A percentile compares a stretch with the other conserved stretches of the same genome.
These are phyloP conservation scores for Rhodosporidiobolus sp. DNA, from an alignment of 768 basidiomycete genomes.

Conservation along the genomic window DNA sequence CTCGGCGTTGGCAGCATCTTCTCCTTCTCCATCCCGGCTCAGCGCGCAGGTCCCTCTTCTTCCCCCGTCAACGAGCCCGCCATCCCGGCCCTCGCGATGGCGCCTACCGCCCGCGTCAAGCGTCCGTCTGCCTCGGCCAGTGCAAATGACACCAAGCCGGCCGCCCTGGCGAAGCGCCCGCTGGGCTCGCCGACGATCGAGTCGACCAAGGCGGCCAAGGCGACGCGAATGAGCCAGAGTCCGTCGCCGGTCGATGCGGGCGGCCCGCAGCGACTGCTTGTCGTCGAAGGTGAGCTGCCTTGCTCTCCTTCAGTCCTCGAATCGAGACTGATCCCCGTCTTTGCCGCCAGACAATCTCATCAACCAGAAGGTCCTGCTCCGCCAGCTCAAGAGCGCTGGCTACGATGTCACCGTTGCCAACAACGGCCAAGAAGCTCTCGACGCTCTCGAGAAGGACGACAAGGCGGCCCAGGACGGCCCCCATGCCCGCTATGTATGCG, in stretches of 20 bases:
- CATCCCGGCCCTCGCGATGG: too few relatives aligned
- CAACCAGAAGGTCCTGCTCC: constrained; percentile 33
- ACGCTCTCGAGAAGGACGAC: constrained; percentile 10
- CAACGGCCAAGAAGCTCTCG: constrained; percentile 30
- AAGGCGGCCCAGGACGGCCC: too few relatives aligned
- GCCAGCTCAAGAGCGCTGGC: constrained; percentile 24
- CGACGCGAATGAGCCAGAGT: background rate
- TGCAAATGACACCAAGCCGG: background rate
- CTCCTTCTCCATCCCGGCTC: constrained; percentile 29
- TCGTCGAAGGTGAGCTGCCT: constrained; percentile 9
- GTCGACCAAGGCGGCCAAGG: background rate
- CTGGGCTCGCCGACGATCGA: background rate
- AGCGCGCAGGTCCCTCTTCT: background rate
- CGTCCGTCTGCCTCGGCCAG: too few relatives aligned
- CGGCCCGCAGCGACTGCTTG: constrained; percentile 7
- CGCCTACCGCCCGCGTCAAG: too few relatives aligned
- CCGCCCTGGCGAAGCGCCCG: background rate
- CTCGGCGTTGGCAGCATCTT: constrained; percentile 17
- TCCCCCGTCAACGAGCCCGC: background rate
- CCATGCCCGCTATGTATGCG: background rate
- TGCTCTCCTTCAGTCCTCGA: background rate
- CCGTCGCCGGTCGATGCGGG: background rate
- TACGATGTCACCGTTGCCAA: constrained; percentile 16
- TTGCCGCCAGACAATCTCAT: constrained; percentile 28
- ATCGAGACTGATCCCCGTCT: constrained; percentile 5